Evolutionary conservation across 106 monocot genomes (phyloP).

Genomic region (Dendrobium chrysotoxum): DNA sequence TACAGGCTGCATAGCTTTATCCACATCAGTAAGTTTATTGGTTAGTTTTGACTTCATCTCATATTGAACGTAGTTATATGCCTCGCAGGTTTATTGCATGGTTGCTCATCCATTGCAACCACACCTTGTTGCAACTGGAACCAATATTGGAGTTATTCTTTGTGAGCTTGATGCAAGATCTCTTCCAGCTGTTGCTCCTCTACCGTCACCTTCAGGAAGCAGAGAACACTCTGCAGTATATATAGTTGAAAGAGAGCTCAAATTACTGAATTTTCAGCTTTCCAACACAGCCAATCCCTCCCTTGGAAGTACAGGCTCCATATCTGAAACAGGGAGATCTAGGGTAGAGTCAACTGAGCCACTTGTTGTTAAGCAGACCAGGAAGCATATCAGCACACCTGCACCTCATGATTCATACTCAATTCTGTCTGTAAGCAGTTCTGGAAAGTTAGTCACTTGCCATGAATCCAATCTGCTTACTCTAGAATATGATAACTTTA

Average conservation of each 20-base stretch:
- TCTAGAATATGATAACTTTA: neutral
- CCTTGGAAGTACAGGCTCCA: constrained; percentile 48
- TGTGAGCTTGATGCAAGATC: constrained; percentile 96
- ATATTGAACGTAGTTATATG: neutral
- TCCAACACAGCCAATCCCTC: constrained; percentile 71
- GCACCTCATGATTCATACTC: constrained; percentile 99
- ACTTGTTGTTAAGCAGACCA: constrained; percentile 77
- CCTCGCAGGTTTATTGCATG: constrained; percentile 91
- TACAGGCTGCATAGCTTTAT: neutral
- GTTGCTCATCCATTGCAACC: constrained; percentile 98
- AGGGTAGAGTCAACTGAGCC: constrained; percentile 55
- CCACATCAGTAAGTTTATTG: neutral
- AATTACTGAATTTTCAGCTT: constrained; percentile 88
- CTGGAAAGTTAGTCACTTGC: constrained; percentile 81
- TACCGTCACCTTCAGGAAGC: constrained; percentile 72
- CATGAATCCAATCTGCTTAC: neutral
- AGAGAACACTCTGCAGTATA: constrained; percentile 93
- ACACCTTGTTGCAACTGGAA: constrained; percentile 96
- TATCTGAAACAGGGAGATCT: constrained; percentile 57
- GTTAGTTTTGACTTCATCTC: neutral
- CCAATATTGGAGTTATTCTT: constrained; percentile 90
- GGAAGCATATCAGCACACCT: constrained; percentile 97
- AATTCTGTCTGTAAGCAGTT: constrained; percentile 91
- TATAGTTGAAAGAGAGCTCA: constrained; percentile 97
- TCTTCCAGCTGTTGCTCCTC: constrained; percentile 80